Evolutionary conservation across 768 basidiomycete species (phyloP).

Genomic region (Leccinum barrowsii): DNA sequence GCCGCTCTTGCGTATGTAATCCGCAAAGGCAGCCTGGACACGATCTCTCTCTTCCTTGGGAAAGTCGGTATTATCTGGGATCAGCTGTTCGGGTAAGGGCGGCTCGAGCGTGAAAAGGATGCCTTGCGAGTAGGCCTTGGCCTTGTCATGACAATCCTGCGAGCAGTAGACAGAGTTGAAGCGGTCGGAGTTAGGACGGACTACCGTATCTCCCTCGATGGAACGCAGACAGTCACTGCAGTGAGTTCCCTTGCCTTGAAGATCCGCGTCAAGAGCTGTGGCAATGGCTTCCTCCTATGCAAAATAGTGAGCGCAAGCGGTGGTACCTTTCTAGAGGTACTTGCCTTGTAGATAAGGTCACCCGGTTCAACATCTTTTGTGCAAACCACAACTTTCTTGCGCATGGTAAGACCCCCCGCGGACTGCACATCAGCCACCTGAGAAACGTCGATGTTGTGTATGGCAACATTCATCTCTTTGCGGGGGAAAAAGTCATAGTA

Average conservation of each 20-base stretch:
- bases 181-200: constrained; percentile 47
- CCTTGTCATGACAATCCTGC: constrained; percentile 52
- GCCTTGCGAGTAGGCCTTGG: constrained; percentile 58
- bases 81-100: constrained; percentile 47
- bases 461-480: constrained; percentile 63
- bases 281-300: constrained; percentile 71
- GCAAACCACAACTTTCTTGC: constrained; percentile 56
- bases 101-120: constrained; percentile 70
- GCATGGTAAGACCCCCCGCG: constrained; percentile 21
- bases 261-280: constrained; percentile 65
- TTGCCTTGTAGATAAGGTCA: constrained; percentile 75
- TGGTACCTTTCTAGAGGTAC: neutral
- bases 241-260: constrained; percentile 62
- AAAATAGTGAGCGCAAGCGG: constrained; percentile 5
- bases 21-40: constrained; percentile 59
- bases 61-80: constrained; percentile 30
- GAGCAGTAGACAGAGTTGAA: constrained; percentile 72
- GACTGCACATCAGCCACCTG: constrained; percentile 16
- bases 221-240: constrained; percentile 72
- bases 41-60: constrained; percentile 44
- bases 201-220: constrained; percentile 44
- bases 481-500: constrained; percentile 80
- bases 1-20: constrained; percentile 49
- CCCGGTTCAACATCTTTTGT: constrained; percentile 66
- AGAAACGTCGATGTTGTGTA: constrained; percentile 38